These are phyloP conservation scores for Microthlaspi erraticum DNA, from an alignment of 345 rosid genomes.

Conservation along the genomic window DNA sequence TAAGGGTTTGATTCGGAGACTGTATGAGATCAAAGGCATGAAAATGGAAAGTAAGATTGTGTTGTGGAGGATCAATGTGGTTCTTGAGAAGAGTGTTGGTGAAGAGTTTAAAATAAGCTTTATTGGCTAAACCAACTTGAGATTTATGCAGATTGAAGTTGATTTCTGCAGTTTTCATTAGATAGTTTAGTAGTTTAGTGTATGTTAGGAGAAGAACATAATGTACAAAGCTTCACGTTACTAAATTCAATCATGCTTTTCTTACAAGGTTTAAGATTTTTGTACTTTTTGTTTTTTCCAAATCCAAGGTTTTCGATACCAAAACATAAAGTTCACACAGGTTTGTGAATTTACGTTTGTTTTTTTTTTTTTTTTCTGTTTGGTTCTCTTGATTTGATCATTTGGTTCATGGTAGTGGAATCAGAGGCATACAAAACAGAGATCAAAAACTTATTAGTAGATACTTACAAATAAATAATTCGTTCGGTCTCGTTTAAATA, in stretches of 20 bases:
- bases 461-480: too few species aligned
- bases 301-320: background rate
- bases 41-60: slow-evolving; percentile 20
- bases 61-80: slow-evolving; percentile 34
- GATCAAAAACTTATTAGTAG: too few species aligned
- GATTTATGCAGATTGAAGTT: background rate
- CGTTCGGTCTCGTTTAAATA: too few species aligned
- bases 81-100: background rate
- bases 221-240: background rate
- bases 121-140: slow-evolving; percentile 7
- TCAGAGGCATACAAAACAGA: too few species aligned
- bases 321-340: background rate
- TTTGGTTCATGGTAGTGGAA: too few species aligned
- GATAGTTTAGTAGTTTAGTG: too few species aligned
- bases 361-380: too few species aligned
- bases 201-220: background rate
- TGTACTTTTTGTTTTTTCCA: background rate
- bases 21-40: slow-evolving; percentile 7
- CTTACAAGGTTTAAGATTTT: background rate
- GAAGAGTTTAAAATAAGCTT: background rate
- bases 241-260: too few species aligned
- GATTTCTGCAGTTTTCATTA: background rate
- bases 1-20: slow-evolving; percentile 12
- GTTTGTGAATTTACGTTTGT: too few species aligned
- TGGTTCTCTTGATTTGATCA: too few species aligned